These are phyloP conservation scores for Glycine latifolia DNA, from an alignment of 306 rosid species.

Conservation along the genomic window DNA sequence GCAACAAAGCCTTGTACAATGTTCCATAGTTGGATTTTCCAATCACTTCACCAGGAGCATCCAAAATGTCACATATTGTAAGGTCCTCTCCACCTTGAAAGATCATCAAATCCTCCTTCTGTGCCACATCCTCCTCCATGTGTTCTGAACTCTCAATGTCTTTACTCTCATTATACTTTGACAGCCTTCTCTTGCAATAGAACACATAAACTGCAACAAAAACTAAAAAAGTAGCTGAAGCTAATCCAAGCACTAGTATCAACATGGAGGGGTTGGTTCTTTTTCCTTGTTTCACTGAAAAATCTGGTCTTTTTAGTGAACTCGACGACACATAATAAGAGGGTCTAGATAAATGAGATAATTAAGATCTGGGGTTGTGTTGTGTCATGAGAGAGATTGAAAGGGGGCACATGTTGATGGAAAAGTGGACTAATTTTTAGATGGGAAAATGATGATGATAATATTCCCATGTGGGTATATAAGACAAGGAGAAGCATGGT, in stretches of 20 bases:
- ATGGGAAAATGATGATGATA: background rate
- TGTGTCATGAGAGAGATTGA: conserved; percentile 25
- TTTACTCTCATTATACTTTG: conserved; percentile 50
- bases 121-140: conserved; percentile 47
- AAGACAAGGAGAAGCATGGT: conserved; percentile 61
- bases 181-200: conserved; percentile 50
- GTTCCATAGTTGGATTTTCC: conserved; percentile 94
- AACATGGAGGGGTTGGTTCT: conserved; percentile 51
- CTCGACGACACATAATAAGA: conserved; percentile 3
- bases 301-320: conserved; percentile 2
- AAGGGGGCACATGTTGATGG: conserved; percentile 22
- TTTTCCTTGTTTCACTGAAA: conserved; percentile 22
- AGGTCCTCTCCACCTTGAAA: conserved; percentile 83
- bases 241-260: conserved; percentile 58
- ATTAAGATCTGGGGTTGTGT: conserved; percentile 54
- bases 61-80: conserved; percentile 78
- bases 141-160: conserved; percentile 70
- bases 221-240: conserved; percentile 47
- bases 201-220: conserved; percentile 58
- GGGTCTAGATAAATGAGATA: conserved; percentile 29
- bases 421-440: conserved; percentile 22
- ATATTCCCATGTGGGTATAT: conserved; percentile 40
- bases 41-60: conserved; percentile 98
- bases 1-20: conserved; percentile 85
- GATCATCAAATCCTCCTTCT: conserved; percentile 65